Evolutionary conservation across 148 eudicot species (phyloP), one percentile per base, ranked within the genome.

Genomic region (Silene uniflora): DNA sequence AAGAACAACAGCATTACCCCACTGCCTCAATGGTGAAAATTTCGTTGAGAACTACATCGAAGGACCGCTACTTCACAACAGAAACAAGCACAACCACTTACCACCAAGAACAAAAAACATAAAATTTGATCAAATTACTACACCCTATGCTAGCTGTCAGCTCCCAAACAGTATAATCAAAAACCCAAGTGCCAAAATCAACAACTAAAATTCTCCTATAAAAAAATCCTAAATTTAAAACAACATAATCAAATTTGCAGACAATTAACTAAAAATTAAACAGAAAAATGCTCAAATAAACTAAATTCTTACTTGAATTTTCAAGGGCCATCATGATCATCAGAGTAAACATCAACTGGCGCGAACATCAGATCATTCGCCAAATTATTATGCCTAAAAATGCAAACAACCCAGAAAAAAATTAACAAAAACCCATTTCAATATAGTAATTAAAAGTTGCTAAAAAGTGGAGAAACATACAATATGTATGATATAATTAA

Each of bases 301-400:
- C 19, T 25, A 24, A 79, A 69, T 49, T 29, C 35, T 69, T 73
- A 91, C 96, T 88, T 83, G 80, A 81, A 81, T 83, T 81, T 74
- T 86, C 88, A 78, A 83, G 80, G 80, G 91, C 83, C 83, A 85
- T 87, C 91, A 76, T 87, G 88, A 81, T 88, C 81, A 73, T 73
- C 75, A 18, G 69, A 76, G 79, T 77, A 87, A 76, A 83, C 73
- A 75, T 88, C 84, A 79, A 79, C 81, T 68, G 75, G 81, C 86
- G 82, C 79, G 87, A 81, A 82, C 96, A 91, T 91, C 85, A 85
- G 93, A 89, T 88, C 89, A 80, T 83, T 80, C 82, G 73, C 82
- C 79, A 60, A 80, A 75, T 55, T 63, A 76, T 75, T 74, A 75
- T 69, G 72, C 76, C 81, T 81, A 27, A 70, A 77, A 32, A 32